Conservation (phyloP, 345 rosid species). For the Jatropha curcas region DNA sequence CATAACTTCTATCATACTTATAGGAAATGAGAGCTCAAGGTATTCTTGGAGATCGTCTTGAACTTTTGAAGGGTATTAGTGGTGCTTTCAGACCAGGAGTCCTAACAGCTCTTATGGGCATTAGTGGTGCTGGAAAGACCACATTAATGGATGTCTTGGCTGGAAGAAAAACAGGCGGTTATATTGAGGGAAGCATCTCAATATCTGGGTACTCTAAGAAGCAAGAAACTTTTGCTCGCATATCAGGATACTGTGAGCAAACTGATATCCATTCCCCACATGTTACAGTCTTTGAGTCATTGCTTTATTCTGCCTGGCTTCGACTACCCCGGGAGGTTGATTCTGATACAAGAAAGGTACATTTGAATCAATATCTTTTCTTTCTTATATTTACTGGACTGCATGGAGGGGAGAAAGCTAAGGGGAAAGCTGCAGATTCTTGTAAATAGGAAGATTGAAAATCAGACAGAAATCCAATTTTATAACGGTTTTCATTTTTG, state of each 20-base stretch:
- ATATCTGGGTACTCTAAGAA: slow-evolving; percentile 47
- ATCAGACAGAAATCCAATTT: neutral
- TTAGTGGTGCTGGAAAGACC: slow-evolving; percentile 52
- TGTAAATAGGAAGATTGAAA: neutral
- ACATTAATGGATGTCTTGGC: slow-evolving; percentile 57
- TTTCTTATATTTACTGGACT: neutral
- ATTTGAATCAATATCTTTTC: neutral
- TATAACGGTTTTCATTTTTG: neutral
- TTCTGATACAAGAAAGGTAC: slow-evolving; percentile 13
- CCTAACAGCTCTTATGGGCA: slow-evolving; percentile 50
- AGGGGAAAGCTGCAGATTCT: neutral
- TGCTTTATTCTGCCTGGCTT: slow-evolving; percentile 44
- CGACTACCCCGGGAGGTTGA: slow-evolving; percentile 37
- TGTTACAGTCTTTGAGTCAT: slow-evolving; percentile 42
- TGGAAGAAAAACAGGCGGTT: slow-evolving; percentile 49
- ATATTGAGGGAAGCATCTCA: slow-evolving; percentile 41
- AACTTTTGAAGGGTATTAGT: slow-evolving; percentile 40
- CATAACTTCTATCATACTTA: neutral
- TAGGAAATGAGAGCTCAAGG: slow-evolving; percentile 63
- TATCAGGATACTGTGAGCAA: slow-evolving; percentile 51
- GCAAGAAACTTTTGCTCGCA: slow-evolving; percentile 46
- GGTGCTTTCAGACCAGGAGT: slow-evolving; percentile 51
- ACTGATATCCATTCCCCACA: slow-evolving; percentile 49
- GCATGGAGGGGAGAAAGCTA: neutral
- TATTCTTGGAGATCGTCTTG: slow-evolving; percentile 40